Percentiles rank a stretch among this genome's conserved stretches.
Evolutionary conservation across 116 monocot species (phyloP).

Genomic region (Thalassia testudinum): DNA sequence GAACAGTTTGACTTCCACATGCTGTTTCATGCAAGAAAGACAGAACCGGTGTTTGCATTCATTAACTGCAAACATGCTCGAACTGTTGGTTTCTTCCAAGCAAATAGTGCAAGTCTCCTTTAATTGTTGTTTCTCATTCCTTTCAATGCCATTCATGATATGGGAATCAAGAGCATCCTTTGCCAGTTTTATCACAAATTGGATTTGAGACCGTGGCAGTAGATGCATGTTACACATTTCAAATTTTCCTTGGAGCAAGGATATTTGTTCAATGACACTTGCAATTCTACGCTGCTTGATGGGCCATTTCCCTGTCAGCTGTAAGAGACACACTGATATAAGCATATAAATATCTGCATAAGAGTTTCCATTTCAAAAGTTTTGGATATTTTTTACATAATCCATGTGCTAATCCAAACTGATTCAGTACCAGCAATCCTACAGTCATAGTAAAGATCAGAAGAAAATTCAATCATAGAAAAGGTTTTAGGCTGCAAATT

Average conservation of each 20-base stretch:
- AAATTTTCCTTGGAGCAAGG: conserved; percentile 24
- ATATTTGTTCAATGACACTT: conserved; percentile 27
- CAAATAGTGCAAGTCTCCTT: conserved; percentile 69
- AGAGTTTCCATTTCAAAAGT: no score
- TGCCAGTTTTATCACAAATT: conserved; percentile 48
- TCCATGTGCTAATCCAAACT: no score
- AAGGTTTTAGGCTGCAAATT: no score
- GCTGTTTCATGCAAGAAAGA: conserved; percentile 82
- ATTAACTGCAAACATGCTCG: conserved; percentile 40
- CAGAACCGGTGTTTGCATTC: conserved; percentile 67
- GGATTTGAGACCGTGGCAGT: conserved; percentile 38
- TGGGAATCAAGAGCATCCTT: conserved; percentile 57
- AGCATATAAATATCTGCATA: no score
- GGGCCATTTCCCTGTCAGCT: conserved; percentile 53
- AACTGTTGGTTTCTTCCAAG: conserved; percentile 45
- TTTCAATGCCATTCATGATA: conserved; percentile 16
- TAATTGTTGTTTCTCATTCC: conserved; percentile 4
- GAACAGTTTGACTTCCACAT: conserved; percentile 76
- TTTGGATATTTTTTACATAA: no score
- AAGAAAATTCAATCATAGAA: no score
- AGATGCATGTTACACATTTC: conserved; percentile 23
- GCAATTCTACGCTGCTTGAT: conserved; percentile 37
- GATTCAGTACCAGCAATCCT: no score
- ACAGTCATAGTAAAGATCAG: no score
- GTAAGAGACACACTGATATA: no score